Evolutionary conservation across 179 eudicot species (phyloP), one percentile per base, ranked within the genome.

Genomic region (Dionaea muscipula): DNA sequence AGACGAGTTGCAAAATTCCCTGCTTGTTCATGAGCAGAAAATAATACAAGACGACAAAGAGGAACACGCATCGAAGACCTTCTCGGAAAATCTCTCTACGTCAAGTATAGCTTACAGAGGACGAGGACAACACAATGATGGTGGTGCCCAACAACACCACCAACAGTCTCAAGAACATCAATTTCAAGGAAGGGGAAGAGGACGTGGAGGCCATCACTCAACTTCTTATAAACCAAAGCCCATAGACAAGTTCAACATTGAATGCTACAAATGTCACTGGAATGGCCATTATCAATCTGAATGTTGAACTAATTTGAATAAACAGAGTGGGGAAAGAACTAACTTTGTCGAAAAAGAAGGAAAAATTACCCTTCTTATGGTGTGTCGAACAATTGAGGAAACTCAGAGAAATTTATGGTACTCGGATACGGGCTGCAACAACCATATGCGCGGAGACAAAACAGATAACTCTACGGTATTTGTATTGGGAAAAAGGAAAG

Each of bases 301-400:
- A 53, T 53, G 56, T 53, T 19, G 22, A 15, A 53, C 56, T 6
- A 53, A 52, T 9, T 31, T 52, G 4, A 27, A 27, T 52, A 52
- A 19, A 2, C 8, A 18, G 13, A 26, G 19, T 52, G 56, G 56
- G 19, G 38, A 52, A 31, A 33, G 19, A 6, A 1, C 56, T 12
- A 52, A 52, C 13, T 52, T 52, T 52, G 56, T 31, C 2, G 56
- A 52, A 10, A 52, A 52, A 19, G 56, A 52, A 52, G 56, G 28
- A 18, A 40, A 52, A 52, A 40, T 26, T 11, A 26, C 56, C 13
- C 3, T 52, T 0, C 21, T 52, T 0, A 52, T 52, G 56, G 56
- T 26, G 0, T 52, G 40, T 20, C 6, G 28, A 16, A 15, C 20
- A 7, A 52, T 12, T 23, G 53, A 48, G n/a, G 1, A 48, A 22